These are phyloP conservation scores for Zygosaccharomyces gambellarensis DNA, from an alignment of 805 yeast species.

Conservation along the genomic window DNA sequence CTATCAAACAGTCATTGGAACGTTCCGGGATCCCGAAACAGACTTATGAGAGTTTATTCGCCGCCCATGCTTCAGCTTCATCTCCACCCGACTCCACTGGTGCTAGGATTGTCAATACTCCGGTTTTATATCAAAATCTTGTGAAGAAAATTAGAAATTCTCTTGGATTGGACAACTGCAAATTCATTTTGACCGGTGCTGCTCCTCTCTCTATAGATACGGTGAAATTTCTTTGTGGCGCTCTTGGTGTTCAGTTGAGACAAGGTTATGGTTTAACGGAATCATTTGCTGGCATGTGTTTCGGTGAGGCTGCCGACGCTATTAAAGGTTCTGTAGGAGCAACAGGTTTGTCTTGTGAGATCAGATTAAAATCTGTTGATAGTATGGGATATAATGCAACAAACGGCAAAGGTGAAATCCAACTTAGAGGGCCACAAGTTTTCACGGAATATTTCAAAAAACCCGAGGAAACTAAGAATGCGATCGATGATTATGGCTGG, in stretches of 20 bases:
- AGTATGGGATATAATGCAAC: constrained; percentile 50
- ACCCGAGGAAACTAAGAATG: constrained; percentile 48
- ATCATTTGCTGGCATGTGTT: constrained; percentile 57
- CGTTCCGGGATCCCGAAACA: constrained; percentile 19
- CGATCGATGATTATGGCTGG: constrained; percentile 57
- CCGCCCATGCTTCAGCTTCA: neutral
- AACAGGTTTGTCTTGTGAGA: constrained; percentile 49
- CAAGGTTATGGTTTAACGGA: constrained; percentile 82
- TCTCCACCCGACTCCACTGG: constrained; percentile 1
- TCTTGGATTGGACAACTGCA: constrained; percentile 45
- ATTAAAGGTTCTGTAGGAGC: constrained; percentile 58
- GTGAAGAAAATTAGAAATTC: constrained; percentile 42
- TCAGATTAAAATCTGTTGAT: constrained; percentile 59
- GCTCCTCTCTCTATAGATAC: constrained; percentile 68
- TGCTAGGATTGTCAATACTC: constrained; percentile 21
- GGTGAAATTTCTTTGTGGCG: constrained; percentile 55
- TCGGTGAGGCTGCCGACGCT: constrained; percentile 43
- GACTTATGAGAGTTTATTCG: neutral
- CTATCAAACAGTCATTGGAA: constrained; percentile 41
- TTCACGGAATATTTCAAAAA: constrained; percentile 54
- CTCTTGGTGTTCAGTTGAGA: constrained; percentile 47
- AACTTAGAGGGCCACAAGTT: constrained; percentile 61
- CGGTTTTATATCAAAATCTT: constrained; percentile 34
- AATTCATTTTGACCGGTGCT: constrained; percentile 49
- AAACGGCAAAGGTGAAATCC: constrained; percentile 53